A percentile compares a stretch with the other conserved stretches of the same genome.
These are phyloP conservation scores for Lichtheimia ramosa DNA, from an alignment of 371 early-diverging fungal species.

Conservation along the genomic window DNA sequence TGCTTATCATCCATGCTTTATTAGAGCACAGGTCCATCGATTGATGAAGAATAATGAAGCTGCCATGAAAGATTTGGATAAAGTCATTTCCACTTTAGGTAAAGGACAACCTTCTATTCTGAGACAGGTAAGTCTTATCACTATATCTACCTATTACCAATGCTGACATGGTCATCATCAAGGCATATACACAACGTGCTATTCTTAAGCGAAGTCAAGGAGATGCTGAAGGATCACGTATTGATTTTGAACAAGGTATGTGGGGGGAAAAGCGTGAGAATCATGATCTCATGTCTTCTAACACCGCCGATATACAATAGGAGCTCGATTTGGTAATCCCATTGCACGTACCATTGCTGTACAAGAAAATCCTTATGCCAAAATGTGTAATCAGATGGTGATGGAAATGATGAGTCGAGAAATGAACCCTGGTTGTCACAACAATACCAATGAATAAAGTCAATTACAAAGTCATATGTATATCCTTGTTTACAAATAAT, in stretches of 20 bases:
- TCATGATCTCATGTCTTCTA: not conserved
- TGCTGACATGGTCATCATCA: no score
- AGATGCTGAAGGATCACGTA: conserved; percentile 63
- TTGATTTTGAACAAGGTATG: conserved; percentile 66
- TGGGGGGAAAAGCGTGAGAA: no score
- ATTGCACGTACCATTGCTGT: conserved; percentile 77
- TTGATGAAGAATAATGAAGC: conserved; percentile 52
- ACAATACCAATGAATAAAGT: conserved; percentile 4
- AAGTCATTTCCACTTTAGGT: conserved; percentile 65
- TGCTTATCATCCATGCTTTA: not conserved
- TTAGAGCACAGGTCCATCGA: conserved; percentile 78
- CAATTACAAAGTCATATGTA: not conserved
- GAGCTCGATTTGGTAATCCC: conserved; percentile 82
- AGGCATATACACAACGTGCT: conserved; percentile 88
- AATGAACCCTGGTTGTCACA: conserved; percentile 15
- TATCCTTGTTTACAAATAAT: no score
- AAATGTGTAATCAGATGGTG: conserved; percentile 81
- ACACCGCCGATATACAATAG: conserved; percentile 18
- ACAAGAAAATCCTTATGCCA: conserved; percentile 88
- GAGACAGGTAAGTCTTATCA: conserved; percentile 69
- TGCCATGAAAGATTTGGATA: conserved; percentile 71
- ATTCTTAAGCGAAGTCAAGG: conserved; percentile 67
- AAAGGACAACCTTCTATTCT: conserved; percentile 65
- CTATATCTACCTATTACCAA: no score
- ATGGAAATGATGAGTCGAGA: conserved; percentile 67